Base-by-base conservation (phyloP, 768 basidiomycete genomes). In the Lentinula detonsa region DNA sequence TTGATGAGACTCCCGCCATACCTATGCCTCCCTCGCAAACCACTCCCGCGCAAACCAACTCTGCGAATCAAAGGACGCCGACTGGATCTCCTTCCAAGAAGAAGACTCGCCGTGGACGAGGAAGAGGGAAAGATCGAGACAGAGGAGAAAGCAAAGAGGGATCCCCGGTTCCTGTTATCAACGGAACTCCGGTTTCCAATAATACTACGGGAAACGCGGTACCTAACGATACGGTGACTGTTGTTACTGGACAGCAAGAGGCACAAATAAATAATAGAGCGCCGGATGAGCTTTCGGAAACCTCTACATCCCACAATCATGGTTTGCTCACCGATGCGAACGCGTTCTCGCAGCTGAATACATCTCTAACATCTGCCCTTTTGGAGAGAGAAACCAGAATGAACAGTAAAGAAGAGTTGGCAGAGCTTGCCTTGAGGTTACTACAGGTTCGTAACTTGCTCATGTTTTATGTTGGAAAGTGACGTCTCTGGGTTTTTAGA, bases 81-180 rank as follows among this genome's bases (percentile, higher is more conserved):
- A 31, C 37, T 43, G 55, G 55, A 31, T 56, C 55, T 16, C 40
- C 40, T 9, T 43, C 40, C 7, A 56, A 31, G 4, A 56, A 56
- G 40, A 56, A 56, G 28, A 56, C 40, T 42, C 55, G 55, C 10
- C 55, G 55, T 34, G 57, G 57, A 33, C 31, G 48, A 34, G 57
- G 57, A 15, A 50, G 28, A 45, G 45, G 37, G 15, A 50, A 49
- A 37, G 57, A 59, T 9, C 28, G 28, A 28, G 28, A 28, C 28
- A 57, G 31, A 42, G 45, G 45, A 33, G 39, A 56, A 42, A 56
- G 42, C 21, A 28, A 33, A 40, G 46, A 59, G 21, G 46, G 34
- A 35, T 48, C 57, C 9, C 28, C 28, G 4, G 16, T 10, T 31
- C 23, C 40, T 7, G 35, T 21, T 28, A 16, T 39, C 5, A 21